A percentile compares a stretch with the other conserved stretches of the same genome.
These are phyloP conservation scores for Amyloporia xantha DNA, from an alignment of 768 basidiomycete genomes.

Conservation along the genomic window DNA sequence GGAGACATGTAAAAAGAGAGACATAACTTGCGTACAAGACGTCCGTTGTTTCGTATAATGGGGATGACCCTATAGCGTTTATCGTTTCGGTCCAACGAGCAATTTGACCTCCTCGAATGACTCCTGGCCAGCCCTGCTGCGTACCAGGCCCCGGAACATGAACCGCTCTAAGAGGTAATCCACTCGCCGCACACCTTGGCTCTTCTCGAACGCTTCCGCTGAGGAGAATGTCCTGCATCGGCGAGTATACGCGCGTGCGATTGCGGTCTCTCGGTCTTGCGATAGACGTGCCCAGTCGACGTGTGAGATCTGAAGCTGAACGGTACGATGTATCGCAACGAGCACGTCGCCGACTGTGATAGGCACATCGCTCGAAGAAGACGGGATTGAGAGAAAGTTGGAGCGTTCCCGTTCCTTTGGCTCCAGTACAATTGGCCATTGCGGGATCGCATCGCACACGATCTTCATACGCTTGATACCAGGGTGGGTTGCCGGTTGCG, in stretches of 20 bases:
- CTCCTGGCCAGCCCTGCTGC: slow-evolving; percentile 14
- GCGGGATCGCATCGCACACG: slow-evolving; percentile 44
- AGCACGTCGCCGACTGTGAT: slow-evolving; percentile 59
- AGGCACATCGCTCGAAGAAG: slow-evolving; percentile 25
- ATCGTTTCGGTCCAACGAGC: slow-evolving; percentile 9
- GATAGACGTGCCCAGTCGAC: slow-evolving; percentile 29
- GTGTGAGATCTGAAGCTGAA: slow-evolving; percentile 34
- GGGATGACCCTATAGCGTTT: neutral
- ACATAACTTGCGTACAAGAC: no score
- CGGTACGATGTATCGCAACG: slow-evolving; percentile 38
- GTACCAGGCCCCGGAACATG: slow-evolving; percentile 32
- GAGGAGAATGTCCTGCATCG: slow-evolving; percentile 26
- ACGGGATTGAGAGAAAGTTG: slow-evolving; percentile 15
- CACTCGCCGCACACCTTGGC: slow-evolving; percentile 32
- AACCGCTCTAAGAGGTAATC: slow-evolving; percentile 32
- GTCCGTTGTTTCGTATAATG: no score
- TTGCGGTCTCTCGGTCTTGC: slow-evolving; percentile 21
- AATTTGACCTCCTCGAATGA: slow-evolving; percentile 21
- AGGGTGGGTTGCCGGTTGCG: slow-evolving; percentile 51
- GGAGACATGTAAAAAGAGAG: no score
- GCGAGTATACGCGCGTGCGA: slow-evolving; percentile 32
- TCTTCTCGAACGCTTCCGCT: slow-evolving; percentile 26
- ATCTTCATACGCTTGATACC: slow-evolving; percentile 48
- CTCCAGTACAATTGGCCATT: slow-evolving; percentile 57
- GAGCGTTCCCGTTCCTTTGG: slow-evolving; percentile 16